Evolutionary conservation across 352 stramenopile genomes (phyloP).

Genomic region (Globisporangium radiosum): DNA sequence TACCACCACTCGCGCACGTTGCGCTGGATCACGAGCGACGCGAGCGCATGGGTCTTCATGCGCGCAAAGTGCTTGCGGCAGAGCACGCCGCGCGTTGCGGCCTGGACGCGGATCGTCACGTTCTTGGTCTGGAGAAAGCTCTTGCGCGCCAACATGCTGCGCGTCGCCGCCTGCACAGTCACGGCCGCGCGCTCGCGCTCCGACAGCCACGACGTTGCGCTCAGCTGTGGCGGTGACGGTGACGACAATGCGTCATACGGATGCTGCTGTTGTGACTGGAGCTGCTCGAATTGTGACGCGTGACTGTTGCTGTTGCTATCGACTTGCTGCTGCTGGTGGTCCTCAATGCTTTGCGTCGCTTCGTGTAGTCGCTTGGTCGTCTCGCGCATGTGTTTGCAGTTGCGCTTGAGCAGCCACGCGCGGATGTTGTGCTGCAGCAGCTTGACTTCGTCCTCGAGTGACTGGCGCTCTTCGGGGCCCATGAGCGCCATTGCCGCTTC

Average conservation of each 20-base stretch:
- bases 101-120: slow-evolving; percentile 82
- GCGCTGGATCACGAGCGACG: slow-evolving; percentile 79
- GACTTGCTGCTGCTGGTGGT: slow-evolving; percentile 34
- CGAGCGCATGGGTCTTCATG: slow-evolving; percentile 80
- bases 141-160: slow-evolving; percentile 74
- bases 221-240: background rate
- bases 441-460: slow-evolving; percentile 81
- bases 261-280: background rate
- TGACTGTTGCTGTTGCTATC: background rate
- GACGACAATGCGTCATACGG: background rate
- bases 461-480: slow-evolving; percentile 76
- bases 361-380: slow-evolving; percentile 79
- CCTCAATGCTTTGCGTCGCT: slow-evolving; percentile 53
- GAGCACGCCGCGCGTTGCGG: slow-evolving; percentile 69
- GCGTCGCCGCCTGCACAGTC: slow-evolving; percentile 80
- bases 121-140: slow-evolving; percentile 84
- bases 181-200: slow-evolving; percentile 71
- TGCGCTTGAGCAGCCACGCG: slow-evolving; percentile 82
- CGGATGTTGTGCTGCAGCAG: slow-evolving; percentile 85
- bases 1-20: slow-evolving; percentile 85
- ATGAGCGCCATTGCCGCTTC: slow-evolving; percentile 84
- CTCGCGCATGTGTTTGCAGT: slow-evolving; percentile 86
- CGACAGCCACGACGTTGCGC: slow-evolving; percentile 10
- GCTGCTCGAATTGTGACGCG: too few species aligned
- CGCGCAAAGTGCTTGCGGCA: slow-evolving; percentile 83